Percentiles rank a stretch among this genome's conserved stretches.
Evolutionary conservation across 352 stramenopile species (phyloP).

Genomic region (Globisporangium rhizosaccharum): DNA sequence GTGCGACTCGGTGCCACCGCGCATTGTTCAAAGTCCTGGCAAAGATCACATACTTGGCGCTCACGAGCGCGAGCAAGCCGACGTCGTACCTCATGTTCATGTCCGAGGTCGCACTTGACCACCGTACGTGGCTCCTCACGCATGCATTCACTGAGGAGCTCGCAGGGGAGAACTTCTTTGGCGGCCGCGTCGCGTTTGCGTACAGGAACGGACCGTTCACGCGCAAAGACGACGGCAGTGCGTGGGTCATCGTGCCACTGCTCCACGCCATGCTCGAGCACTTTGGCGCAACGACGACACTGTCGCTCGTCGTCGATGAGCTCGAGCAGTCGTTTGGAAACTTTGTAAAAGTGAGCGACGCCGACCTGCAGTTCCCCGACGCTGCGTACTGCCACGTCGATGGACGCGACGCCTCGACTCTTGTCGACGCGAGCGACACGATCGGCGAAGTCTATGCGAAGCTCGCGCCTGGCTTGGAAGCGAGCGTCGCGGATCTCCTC

Average conservation of each 20-base stretch:
- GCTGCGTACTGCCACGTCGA: slow-evolving; percentile 25
- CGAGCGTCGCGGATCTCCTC: slow-evolving; percentile 21
- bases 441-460: slow-evolving; percentile 29
- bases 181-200: slow-evolving; percentile 22
- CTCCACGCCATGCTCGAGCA: slow-evolving; percentile 25
- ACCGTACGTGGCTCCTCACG: slow-evolving; percentile 30
- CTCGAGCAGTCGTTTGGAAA: slow-evolving; percentile 24
- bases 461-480: slow-evolving; percentile 25
- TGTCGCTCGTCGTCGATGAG: slow-evolving; percentile 17
- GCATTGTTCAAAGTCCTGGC: slow-evolving; percentile 39
- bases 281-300: slow-evolving; percentile 16
- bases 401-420: slow-evolving; percentile 3
- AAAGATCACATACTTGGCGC: slow-evolving; percentile 30
- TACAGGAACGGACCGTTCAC: slow-evolving; percentile 30
- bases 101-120: slow-evolving; percentile 23
- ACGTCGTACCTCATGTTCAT: slow-evolving; percentile 47
- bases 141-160: slow-evolving; percentile 26
- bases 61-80: slow-evolving; percentile 28
- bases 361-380: slow-evolving; percentile 37
- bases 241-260: slow-evolving; percentile 30
- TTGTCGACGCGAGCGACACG: not conserved
- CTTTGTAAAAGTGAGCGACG: slow-evolving; percentile 25
- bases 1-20: slow-evolving; percentile 29
- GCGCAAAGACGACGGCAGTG: slow-evolving; percentile 38
- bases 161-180: slow-evolving; percentile 27